These are phyloP conservation scores for Meyerozyma athensensis DNA, from an alignment of 1,139 yeast species.

Conservation along the genomic window DNA sequence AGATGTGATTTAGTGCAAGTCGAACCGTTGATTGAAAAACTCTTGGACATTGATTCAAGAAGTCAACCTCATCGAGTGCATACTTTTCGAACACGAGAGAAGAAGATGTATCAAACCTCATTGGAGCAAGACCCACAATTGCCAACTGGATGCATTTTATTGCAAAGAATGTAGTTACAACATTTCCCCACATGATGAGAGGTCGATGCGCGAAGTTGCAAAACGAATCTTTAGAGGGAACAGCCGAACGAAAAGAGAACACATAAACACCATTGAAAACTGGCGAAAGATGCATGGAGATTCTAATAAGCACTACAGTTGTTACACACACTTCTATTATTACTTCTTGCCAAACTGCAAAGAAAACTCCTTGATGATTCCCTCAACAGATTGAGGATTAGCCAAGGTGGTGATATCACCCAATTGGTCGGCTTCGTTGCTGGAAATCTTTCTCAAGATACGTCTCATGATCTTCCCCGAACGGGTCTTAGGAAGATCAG, in stretches of 20 bases:
- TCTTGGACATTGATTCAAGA: conserved; percentile 4
- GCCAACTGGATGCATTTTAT: conserved; percentile 33
- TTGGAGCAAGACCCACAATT: conserved; percentile 34
- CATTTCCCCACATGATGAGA: background rate
- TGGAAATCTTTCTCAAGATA: conserved; percentile 85
- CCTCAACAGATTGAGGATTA: conserved; percentile 80
- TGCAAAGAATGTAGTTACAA: conserved; percentile 21
- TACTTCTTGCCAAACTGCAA: conserved; percentile 49
- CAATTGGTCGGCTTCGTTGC: conserved; percentile 86
- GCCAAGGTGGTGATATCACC: conserved; percentile 92
- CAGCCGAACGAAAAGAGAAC: background rate
- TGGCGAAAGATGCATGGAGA: background rate
- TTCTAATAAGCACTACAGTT: conserved; percentile 3
- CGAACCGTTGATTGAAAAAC: background rate
- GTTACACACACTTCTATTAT: conserved; percentile 4
- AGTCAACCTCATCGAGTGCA: conserved; percentile 3
- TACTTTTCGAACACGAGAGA: conserved; percentile 19
- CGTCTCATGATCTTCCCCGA: conserved; percentile 99
- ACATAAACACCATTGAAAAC: background rate
- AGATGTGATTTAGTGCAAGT: conserved; percentile 14
- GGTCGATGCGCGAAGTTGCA: background rate
- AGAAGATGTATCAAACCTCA: conserved; percentile 48
- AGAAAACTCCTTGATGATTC: conserved; percentile 53
- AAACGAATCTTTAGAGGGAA: too few relatives aligned
- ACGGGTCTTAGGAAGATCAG: conserved; percentile 94